Conservation (phyloP, 2,329 filamentous ascomycete genomes). For the Pseudonectria buxi region DNA sequence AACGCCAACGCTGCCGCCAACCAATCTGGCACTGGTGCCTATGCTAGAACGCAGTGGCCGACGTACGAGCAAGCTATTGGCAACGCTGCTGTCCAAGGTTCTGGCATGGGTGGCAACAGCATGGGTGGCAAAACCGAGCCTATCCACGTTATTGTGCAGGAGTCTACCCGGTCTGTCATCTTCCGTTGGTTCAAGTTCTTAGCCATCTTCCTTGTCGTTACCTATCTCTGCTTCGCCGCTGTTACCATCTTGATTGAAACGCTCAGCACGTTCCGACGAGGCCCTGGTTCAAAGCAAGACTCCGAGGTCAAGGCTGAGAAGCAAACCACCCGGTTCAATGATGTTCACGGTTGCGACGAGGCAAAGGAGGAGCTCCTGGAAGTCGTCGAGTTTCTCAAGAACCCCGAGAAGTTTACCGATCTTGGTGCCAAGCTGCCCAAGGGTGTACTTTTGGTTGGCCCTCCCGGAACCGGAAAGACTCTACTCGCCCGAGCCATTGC, state of each 20-base stretch:
- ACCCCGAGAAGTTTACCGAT: slow-evolving; percentile 86
- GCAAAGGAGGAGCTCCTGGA: slow-evolving; percentile 97
- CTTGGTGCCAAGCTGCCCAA: slow-evolving; percentile 96
- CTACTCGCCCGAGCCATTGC: slow-evolving; percentile 91
- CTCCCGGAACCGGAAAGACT: slow-evolving; percentile 96
- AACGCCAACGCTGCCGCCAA: slow-evolving; percentile 21
- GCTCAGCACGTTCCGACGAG: slow-evolving; percentile 69
- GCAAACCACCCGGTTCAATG: slow-evolving; percentile 83
- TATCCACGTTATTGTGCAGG: slow-evolving; percentile 94
- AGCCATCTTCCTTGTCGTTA: slow-evolving; percentile 67
- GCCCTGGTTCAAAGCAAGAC: slow-evolving; percentile 60
- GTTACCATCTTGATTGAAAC: slow-evolving; percentile 79
- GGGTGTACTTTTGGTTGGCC: slow-evolving; percentile 89
- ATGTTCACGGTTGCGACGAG: slow-evolving; percentile 96
- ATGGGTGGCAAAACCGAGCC: slow-evolving; percentile 73
- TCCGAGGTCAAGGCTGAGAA: slow-evolving; percentile 89
- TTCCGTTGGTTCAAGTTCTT: slow-evolving; percentile 93
- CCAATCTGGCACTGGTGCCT: slow-evolving; percentile 12
- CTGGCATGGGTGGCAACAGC: slow-evolving; percentile 15
- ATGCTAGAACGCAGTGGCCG: slow-evolving; percentile 23
- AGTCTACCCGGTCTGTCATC: slow-evolving; percentile 68
- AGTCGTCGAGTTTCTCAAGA: slow-evolving; percentile 90
- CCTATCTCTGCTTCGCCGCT: slow-evolving; percentile 71
- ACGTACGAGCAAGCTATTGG: slow-evolving; percentile 24
- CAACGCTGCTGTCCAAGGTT: slow-evolving; percentile 19